A percentile compares a stretch with the other conserved stretches of the same genome.
These are phyloP conservation scores for Lasiodiplodia hormozganensis DNA, from an alignment of 2,329 filamentous ascomycete species.

Conservation along the genomic window DNA sequence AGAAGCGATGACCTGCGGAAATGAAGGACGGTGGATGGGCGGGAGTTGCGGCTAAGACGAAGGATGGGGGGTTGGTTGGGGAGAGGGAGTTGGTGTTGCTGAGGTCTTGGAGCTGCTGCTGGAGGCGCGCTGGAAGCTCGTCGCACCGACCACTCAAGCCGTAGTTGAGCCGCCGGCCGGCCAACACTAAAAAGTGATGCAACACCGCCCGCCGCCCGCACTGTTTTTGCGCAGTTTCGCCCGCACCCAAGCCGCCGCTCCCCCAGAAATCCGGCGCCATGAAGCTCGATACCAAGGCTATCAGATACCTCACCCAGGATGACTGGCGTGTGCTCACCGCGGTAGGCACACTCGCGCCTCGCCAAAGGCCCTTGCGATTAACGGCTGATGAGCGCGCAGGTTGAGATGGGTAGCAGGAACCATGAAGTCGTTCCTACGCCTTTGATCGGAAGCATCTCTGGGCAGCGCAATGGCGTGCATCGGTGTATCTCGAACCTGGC, in stretches of 20 bases:
- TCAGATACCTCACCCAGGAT: constrained; percentile 89
- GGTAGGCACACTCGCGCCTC: constrained; percentile 58
- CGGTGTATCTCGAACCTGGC: constrained; percentile 88
- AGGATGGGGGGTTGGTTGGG: constrained; percentile 28
- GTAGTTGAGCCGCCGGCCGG: background rate
- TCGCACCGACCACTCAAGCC: constrained; percentile 4
- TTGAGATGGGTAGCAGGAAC: constrained; percentile 93
- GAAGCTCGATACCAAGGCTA: constrained; percentile 93
- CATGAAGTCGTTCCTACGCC: constrained; percentile 95
- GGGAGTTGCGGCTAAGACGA: constrained; percentile 15
- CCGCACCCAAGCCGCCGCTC: background rate
- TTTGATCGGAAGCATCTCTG: constrained; percentile 83
- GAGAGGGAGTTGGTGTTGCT: constrained; percentile 27
- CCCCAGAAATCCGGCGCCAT: constrained; percentile 58
- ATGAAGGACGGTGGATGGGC: constrained; percentile 10
- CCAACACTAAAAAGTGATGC: constrained; percentile 24
- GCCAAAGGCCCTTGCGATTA: constrained; percentile 43
- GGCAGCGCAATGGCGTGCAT: constrained; percentile 77
- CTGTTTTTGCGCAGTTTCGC: background rate
- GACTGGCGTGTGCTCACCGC: constrained; percentile 96
- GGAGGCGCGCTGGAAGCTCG: constrained; percentile 30
- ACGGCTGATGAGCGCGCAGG: constrained; percentile 61
- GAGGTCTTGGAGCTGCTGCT: constrained; percentile 25
- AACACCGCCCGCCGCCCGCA: constrained; percentile 16
- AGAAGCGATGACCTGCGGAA: background rate